These are phyloP conservation scores for Nakazawaea ishiwadae DNA, from an alignment of 805 yeast species.

Conservation along the genomic window DNA sequence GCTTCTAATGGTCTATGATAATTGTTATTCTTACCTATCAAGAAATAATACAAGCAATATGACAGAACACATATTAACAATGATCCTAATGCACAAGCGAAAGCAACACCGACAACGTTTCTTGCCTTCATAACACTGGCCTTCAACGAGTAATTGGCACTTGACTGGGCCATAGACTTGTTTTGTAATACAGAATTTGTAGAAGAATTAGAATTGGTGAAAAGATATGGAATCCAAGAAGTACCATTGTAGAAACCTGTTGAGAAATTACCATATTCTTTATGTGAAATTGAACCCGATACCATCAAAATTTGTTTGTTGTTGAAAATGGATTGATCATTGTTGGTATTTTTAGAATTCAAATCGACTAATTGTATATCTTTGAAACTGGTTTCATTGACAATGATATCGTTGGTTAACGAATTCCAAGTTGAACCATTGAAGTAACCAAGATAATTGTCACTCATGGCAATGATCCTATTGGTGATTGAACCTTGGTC, in stretches of 20 bases:
- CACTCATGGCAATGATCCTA: slow-evolving; percentile 38
- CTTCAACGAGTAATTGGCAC: slow-evolving; percentile 7
- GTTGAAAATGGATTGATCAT: slow-evolving; percentile 32
- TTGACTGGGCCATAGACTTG: slow-evolving; percentile 16
- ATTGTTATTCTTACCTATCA: slow-evolving; percentile 30
- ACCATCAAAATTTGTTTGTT: slow-evolving; percentile 45
- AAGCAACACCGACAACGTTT: slow-evolving; percentile 61
- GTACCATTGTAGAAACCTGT: slow-evolving; percentile 64
- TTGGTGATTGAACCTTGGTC: slow-evolving; percentile 36
- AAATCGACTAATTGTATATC: slow-evolving; percentile 39
- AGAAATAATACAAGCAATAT: slow-evolving; percentile 35
- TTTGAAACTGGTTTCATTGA: slow-evolving; percentile 31
- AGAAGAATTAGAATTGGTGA: slow-evolving; percentile 30
- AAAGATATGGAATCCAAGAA: slow-evolving; percentile 61
- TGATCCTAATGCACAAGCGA: slow-evolving; percentile 61
- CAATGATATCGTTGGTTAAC: slow-evolving; percentile 31
- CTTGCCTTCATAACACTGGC: slow-evolving; percentile 41
- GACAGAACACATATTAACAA: slow-evolving; percentile 31
- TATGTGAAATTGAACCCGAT: slow-evolving; percentile 50
- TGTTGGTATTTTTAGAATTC: slow-evolving; percentile 18
- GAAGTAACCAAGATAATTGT: slow-evolving; percentile 31
- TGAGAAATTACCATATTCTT: slow-evolving; percentile 49
- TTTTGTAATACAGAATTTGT: slow-evolving; percentile 29
- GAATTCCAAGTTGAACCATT: slow-evolving; percentile 46
- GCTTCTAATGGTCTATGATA: slow-evolving; percentile 41